Evolutionary conservation across 305 asterid genomes (phyloP), one percentile per base, ranked within the genome.

Genomic region (Fraxinus sp.): DNA sequence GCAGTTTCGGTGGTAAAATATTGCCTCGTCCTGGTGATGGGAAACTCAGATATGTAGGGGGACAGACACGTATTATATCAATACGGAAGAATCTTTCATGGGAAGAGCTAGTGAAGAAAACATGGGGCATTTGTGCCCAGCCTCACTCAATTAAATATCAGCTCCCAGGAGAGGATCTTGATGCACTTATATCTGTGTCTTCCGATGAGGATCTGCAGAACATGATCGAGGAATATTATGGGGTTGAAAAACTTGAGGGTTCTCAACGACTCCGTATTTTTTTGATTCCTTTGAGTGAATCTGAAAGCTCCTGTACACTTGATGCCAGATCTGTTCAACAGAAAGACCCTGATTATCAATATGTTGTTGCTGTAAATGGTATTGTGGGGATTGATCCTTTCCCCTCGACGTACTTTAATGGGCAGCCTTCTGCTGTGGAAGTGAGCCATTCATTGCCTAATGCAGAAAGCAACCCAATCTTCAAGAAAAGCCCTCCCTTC

Each of bases 161-260:
- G 89, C 95, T 92, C 85, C 93, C 90, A 16, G 94, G 93, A 72
- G 94, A 91, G 91, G 94, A 92, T 84, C 90, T 91, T 82, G 93
- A 92, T 73, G 91, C 96, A 81, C 93, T 89, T 75, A 91, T 92
- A 88, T 91, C 96, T n/a, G 92, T 92, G 78, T 90, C 93, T 81
- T 92, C 91, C n/a, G 87, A 92, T 66, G 94, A 92, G 85, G 94
- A 90, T 84, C 89, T 91, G 79, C 94, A 87, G 81, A 91, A 92
- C 84, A 91, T 92, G 96, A 84, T 92, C 80, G 96, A 91, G 84
- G 96, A 92, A 81, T 91, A 90, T 86, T 49, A 83, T 77, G 92
- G 89, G 55, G 77, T 81, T 41, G 92, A 89, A 74, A 87, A 77
- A 36, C 87, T 85, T 57, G 94, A 88, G 13, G 91, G 87, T 80